phyloP scores from a whole-genome alignment of 2,329 filamentous ascomycete species.

The Teratosphaeria destructans region DNA sequence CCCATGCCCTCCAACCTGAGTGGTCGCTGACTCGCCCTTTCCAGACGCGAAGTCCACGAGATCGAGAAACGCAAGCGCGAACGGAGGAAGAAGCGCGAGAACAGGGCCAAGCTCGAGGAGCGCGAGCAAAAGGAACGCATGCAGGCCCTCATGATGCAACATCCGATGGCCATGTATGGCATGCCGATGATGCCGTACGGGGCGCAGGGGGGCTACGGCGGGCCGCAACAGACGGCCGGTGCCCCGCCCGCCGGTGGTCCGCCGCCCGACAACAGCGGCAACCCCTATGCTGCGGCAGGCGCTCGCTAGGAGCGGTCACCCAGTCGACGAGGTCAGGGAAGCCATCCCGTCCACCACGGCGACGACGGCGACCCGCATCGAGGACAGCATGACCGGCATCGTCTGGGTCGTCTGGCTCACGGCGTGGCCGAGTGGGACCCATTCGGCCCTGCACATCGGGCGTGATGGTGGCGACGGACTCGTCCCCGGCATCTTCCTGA shows the following conservation, averaged over 20 bases:
- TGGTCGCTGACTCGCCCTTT: constrained; percentile 5
- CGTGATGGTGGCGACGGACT: not conserved
- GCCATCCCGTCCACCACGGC: not conserved
- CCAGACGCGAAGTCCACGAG: constrained; percentile 36
- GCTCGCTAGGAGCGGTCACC: constrained; percentile 4
- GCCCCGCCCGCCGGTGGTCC: constrained; percentile 1
- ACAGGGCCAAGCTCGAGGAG: constrained; percentile 35
- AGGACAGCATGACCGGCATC: not conserved
- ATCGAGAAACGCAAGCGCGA: constrained; percentile 37
- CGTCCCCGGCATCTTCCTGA: not conserved
- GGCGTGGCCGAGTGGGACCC: constrained; percentile 10
- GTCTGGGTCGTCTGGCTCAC: constrained; percentile 1
- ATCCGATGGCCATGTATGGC: constrained; percentile 20
- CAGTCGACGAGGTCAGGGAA: not conserved
- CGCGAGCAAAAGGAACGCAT: constrained; percentile 29
- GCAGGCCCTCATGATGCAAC: constrained; percentile 22
- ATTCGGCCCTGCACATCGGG: constrained; percentile 5
- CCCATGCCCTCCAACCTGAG: not conserved
- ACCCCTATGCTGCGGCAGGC: constrained; percentile 20
- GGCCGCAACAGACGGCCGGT: constrained; percentile 1
- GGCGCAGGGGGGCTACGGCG: not conserved
- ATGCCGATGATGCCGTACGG: constrained; percentile 1
- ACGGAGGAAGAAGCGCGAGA: constrained; percentile 32
- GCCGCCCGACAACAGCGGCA: constrained; percentile 21
- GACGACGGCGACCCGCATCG: not conserved